These are phyloP conservation scores for Vitis hybrid DNA, from an alignment of 177 flowering plant genomes.

Conservation along the genomic window DNA sequence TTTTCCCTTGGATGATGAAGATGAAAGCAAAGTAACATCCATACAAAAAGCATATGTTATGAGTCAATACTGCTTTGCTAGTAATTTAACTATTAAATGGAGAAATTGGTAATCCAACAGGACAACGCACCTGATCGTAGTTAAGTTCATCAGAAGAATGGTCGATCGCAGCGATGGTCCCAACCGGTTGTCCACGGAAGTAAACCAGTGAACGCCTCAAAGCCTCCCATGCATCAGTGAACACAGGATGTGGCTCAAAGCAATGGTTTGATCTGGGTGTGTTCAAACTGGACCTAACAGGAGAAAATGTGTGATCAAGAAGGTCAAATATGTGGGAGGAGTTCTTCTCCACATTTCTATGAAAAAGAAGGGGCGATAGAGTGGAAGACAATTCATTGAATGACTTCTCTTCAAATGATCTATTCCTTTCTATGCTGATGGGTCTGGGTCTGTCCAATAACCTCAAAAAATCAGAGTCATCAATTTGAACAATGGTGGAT, in stretches of 20 bases:
- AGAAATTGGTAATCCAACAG: neutral
- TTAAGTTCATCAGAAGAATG: constrained; percentile 58
- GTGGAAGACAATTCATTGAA: constrained; percentile 20
- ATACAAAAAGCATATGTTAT: no score
- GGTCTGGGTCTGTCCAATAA: constrained; percentile 19
- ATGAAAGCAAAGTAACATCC: no score
- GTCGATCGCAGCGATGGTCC: constrained; percentile 78
- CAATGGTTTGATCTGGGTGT: constrained; percentile 32
- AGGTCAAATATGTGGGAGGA: constrained; percentile 20
- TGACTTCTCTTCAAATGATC: constrained; percentile 36
- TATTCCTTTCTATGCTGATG: constrained; percentile 26
- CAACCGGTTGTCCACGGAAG: constrained; percentile 73
- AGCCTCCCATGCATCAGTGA: constrained; percentile 71
- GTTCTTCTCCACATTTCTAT: neutral
- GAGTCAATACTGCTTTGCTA: neutral
- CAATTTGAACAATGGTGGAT: constrained; percentile 14
- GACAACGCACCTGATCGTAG: constrained; percentile 66
- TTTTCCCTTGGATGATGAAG: no score
- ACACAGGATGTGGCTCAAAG: constrained; percentile 49
- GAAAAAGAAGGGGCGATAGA: constrained; percentile 19
- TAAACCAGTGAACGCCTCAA: constrained; percentile 54
- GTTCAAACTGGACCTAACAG: constrained; percentile 43
- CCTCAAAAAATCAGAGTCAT: constrained; percentile 28
- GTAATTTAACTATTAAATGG: neutral
- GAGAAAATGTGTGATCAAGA: constrained; percentile 31